Evolutionary conservation across 2,329 filamentous ascomycete genomes (phyloP), one percentile per base, ranked within the genome.

Genomic region (Fusarium marasasianum): DNA sequence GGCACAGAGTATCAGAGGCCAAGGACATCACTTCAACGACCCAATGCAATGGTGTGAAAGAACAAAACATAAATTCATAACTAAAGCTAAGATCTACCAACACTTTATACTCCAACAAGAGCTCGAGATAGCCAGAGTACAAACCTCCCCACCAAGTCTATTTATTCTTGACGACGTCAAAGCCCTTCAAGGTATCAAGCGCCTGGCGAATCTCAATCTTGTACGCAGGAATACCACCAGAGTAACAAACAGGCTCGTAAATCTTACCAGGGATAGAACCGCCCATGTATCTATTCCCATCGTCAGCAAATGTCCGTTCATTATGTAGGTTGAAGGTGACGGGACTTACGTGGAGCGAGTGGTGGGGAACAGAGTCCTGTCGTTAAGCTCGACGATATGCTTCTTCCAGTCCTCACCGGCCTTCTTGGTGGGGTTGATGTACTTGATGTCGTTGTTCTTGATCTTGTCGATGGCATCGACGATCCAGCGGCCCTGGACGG

Each of bases 401-500:
- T 86, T 77, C 76, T 86, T 89, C 87, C 88, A 91, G 9, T 81
- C 76, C 10, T 84, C 77, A 13, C 85, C 82, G 0, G 85, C 85
- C 45, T 87, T 85, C 1, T 70, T 43, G 43, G 83, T 85, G 0
- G 87, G 83, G 66, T 90, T 84, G 62, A 91, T 85, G 60, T 85
- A 87, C 72, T 84, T 86, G 77, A 89, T 82, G 2, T 79, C 77
- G 45, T 87, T 81, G 3, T 75, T 72, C 71, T 84, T 79, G 72
- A 90, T 86, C 77, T 88, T 84, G 41, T 82, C 79, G 61, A 91
- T 87, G 48, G 79, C 78, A 53, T 88, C 85, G 22, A 83, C 81
- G 62, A 91, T 86, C 88, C 87, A 91, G 1, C 87, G 81, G 5
- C 88, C 89, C 73, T 91, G 89, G 3, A 88, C 76, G 69, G 90